These are phyloP conservation scores for Podila epicladia DNA, from an alignment of 192 early-diverging fungal species.

Conservation along the genomic window DNA sequence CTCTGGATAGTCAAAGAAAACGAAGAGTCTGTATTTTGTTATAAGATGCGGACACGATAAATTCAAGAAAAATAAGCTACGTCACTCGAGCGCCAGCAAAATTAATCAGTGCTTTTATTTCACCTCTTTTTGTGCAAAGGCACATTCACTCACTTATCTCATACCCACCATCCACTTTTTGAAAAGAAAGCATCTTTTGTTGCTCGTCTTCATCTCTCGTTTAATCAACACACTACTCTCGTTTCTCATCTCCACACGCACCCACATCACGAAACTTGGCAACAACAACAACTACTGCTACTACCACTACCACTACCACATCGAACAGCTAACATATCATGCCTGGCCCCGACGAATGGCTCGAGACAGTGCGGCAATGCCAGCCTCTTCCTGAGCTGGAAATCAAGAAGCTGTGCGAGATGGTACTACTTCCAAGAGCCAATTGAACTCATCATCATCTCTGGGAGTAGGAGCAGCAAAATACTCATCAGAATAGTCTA, in stretches of 20 bases:
- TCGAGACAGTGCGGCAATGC: slow-evolving; percentile 90
- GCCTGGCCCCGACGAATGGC: slow-evolving; percentile 95
- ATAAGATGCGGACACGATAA: too few relatives aligned
- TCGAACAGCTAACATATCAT: slow-evolving; percentile 42
- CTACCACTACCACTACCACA: neutral
- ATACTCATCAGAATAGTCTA: neutral
- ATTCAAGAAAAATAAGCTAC: too few relatives aligned
- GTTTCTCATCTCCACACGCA: too few relatives aligned
- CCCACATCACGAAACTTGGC: too few relatives aligned
- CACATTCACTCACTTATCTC: neutral
- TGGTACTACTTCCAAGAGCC: slow-evolving; percentile 62
- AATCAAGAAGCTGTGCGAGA: slow-evolving; percentile 98
- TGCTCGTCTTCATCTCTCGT: too few relatives aligned
- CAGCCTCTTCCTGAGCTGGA: slow-evolving; percentile 94
- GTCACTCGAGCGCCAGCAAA: neutral
- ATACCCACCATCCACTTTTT: neutral
- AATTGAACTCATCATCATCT: neutral
- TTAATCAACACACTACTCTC: too few relatives aligned
- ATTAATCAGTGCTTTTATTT: neutral
- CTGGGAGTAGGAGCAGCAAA: neutral
- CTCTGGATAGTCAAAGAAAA: too few relatives aligned
- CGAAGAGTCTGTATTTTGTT: too few relatives aligned
- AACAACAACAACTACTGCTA: neutral
- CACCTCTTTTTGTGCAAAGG: neutral
- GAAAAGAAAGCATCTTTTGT: too few relatives aligned